Conservation (phyloP, 1,284 basidiomycete species). For the Athelia sp. region DNA sequence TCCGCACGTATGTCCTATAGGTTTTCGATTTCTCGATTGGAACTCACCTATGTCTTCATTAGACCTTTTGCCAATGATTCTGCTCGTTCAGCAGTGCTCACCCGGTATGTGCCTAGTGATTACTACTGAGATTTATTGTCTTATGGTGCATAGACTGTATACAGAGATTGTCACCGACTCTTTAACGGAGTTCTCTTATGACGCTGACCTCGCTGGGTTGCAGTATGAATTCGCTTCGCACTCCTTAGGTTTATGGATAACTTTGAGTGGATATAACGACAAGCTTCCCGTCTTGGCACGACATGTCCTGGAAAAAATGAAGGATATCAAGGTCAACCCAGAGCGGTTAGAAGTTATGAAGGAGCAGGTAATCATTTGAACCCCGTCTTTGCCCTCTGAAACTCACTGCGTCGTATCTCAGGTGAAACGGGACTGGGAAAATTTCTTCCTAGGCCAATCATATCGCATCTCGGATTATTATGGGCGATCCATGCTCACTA, state of each 20-base stretch:
- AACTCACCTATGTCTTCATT: conserved; percentile 5
- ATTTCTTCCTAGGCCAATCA: conserved; percentile 85
- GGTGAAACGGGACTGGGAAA: conserved; percentile 75
- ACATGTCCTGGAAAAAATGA: conserved; percentile 73
- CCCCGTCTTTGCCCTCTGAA: conserved; percentile 3
- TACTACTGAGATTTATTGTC: background rate
- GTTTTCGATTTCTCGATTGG: background rate
- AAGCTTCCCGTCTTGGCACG: conserved; percentile 80
- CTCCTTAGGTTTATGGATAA: conserved; percentile 66
- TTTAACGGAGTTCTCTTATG: conserved; percentile 88
- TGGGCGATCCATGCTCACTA: conserved; percentile 64
- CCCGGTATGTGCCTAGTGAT: conserved; percentile 38
- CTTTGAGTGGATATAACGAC: conserved; percentile 89
- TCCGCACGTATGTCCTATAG: conserved; percentile 53
- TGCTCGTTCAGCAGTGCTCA: conserved; percentile 55
- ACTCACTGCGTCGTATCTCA: conserved; percentile 21
- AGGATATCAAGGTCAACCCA: conserved; percentile 62
- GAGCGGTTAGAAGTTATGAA: conserved; percentile 81
- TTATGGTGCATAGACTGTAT: conserved; percentile 56
- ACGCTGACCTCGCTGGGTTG: conserved; percentile 90
- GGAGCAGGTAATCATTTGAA: conserved; percentile 60
- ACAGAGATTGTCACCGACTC: conserved; percentile 86
- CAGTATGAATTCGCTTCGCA: conserved; percentile 70
- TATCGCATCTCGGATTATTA: conserved; percentile 83
- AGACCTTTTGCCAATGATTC: conserved; percentile 54